phyloP scores from a whole-genome alignment of 805 yeast genomes.

The Candida chauliodis region DNA sequence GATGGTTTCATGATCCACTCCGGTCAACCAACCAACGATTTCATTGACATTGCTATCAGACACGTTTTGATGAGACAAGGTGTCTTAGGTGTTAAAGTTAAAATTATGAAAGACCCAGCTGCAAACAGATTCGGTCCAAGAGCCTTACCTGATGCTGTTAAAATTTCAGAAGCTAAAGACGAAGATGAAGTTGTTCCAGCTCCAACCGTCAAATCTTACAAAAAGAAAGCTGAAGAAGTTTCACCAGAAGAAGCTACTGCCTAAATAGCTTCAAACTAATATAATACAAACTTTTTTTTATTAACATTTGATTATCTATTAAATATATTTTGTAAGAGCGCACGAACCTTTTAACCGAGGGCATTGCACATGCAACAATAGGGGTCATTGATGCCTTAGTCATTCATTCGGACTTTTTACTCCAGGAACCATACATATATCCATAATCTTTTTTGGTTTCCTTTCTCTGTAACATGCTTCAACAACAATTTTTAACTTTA shows the following conservation, averaged over 20 bases:
- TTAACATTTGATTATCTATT: not conserved
- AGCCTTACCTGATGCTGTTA: constrained; percentile 93
- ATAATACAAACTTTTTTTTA: not conserved
- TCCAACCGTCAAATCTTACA: constrained; percentile 81
- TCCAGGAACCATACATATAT: not conserved
- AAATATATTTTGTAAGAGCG: too few relatives aligned
- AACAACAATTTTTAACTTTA: constrained; percentile 44
- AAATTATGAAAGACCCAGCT: constrained; percentile 99
- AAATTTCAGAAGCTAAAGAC: constrained; percentile 91
- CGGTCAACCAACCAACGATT: constrained; percentile 99
- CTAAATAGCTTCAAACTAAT: constrained; percentile 11
- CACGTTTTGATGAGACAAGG: constrained; percentile 99
- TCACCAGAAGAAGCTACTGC: constrained; percentile 35
- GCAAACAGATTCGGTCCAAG: constrained; percentile 79
- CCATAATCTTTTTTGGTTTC: too few relatives aligned
- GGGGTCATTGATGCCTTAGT: too few relatives aligned
- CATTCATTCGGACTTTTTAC: not conserved
- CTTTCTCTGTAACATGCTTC: too few relatives aligned
- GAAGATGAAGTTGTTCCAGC: constrained; percentile 72
- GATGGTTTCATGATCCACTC: constrained; percentile 99
- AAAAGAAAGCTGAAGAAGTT: constrained; percentile 36
- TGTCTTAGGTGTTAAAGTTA: constrained; percentile 98
- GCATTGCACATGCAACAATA: not conserved
- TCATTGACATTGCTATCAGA: constrained; percentile 98
- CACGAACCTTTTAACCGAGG: too few relatives aligned